A percentile compares a stretch with the other conserved stretches of the same genome.
Evolutionary conservation across 306 rosid genomes (phyloP).

Genomic region (Psophocarpus tetragonolobus): DNA sequence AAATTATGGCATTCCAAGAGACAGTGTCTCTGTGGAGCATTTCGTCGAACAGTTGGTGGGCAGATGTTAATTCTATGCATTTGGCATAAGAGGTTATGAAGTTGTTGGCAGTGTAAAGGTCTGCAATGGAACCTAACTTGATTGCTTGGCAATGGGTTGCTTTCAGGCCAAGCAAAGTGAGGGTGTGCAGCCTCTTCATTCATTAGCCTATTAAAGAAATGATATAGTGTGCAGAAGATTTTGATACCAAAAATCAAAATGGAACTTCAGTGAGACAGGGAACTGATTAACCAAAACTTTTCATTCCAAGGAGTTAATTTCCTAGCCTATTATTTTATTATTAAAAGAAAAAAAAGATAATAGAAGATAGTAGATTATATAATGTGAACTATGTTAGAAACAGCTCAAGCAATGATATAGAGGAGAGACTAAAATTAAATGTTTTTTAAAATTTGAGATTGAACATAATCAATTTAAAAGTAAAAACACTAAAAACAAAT

Average conservation of each 20-base stretch:
- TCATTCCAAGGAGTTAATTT: no score
- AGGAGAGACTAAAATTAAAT: no score
- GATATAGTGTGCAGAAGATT: background rate
- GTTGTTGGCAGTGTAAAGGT: constrained; percentile 64
- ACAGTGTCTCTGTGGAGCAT: constrained; percentile 66
- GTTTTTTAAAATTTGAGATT: no score
- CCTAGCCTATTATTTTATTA: no score
- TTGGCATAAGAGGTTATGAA: constrained; percentile 48
- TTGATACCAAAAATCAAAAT: background rate
- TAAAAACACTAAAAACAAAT: no score
- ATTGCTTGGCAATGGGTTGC: constrained; percentile 56
- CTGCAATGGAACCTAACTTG: constrained; percentile 54
- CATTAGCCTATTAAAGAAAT: constrained; percentile 4
- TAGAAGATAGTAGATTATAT: no score
- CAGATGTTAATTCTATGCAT: constrained; percentile 40
- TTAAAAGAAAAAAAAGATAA: no score
- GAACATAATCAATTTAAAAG: no score
- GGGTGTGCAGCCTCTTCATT: constrained; percentile 55
- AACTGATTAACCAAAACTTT: background rate
- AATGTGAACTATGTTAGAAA: no score
- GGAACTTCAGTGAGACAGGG: background rate
- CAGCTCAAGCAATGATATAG: no score
- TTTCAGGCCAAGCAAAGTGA: constrained; percentile 41
- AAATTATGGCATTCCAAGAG: constrained; percentile 80
- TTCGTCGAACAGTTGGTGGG: constrained; percentile 61